Base-by-base conservation (phyloP, 1,139 yeast genomes). In the Pichia sp. region DNA sequence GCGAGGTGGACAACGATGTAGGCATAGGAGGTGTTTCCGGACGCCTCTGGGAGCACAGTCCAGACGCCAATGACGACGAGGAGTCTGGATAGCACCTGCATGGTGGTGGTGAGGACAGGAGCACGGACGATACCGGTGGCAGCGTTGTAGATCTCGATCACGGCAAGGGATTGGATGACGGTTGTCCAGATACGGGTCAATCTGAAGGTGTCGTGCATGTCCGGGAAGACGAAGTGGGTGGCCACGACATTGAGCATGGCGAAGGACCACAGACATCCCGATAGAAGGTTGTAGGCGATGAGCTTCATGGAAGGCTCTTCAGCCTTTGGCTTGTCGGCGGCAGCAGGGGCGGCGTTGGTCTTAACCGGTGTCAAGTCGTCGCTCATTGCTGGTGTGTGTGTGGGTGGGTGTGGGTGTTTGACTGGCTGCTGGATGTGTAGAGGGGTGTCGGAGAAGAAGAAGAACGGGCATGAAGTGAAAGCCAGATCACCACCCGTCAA, bases 21-120 rank as follows among this genome's bases (percentile, higher is more conserved):
- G 40, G 79, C 72, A 77, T 83, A 79, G 47, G 81, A 71, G 18
- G 57, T 55, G 58, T 76, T 81, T 32, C 81, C 90, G 53, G 77
- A 84, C 31, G 85, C 76, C 20, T 77, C 64, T 12, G 98, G 97
- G 58, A 90, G 74, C 17, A 76, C 65, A 52, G 79, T 80, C 69
- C 89, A 81, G 45, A 93, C 77, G 14, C 98, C 97, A 73, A 88
- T 75, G 17, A 89, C 96, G 40, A 93, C 77, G 54, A 91, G 69
- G 49, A 91, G 69, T 52, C 99, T 76, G 12, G 97, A 90, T 14
- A 84, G 76, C 1, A 93, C 96, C 67, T 93, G 99, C 62, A 89
- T 83, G 17, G 73, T 74, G 0, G 97, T 89, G 32, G 97, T 93
- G 51, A 84, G 61, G 10, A 91, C 58, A 1, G 98, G 96, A 4